phyloP scores from a whole-genome alignment of 305 asterid species.

The Fraxinus albicans region DNA sequence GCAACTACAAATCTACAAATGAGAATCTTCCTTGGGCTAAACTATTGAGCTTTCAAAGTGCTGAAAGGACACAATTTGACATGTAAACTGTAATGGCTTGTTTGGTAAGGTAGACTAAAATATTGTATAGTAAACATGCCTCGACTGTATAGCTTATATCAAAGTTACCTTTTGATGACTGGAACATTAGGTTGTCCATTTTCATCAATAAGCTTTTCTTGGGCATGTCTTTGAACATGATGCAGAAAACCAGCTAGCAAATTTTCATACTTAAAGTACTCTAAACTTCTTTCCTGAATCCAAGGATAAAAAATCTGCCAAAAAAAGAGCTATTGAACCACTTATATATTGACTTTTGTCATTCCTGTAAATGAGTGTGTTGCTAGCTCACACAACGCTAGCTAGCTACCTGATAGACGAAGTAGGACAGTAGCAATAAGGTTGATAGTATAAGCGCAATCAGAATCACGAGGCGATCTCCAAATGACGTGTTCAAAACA shows the following conservation, averaged over 20 bases:
- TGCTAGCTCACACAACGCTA: neutral
- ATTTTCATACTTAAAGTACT: slow-evolving; percentile 48
- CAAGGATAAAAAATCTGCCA: slow-evolving; percentile 42
- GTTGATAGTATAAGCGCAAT: slow-evolving; percentile 38
- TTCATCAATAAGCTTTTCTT: slow-evolving; percentile 48
- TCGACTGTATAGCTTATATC: neutral
- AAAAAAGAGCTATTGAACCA: neutral
- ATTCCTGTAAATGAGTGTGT: neutral
- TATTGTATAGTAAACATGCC: neutral
- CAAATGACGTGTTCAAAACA: slow-evolving; percentile 16
- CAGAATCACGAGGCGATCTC: slow-evolving; percentile 29
- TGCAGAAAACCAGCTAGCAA: slow-evolving; percentile 46
- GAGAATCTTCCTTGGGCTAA: neutral
- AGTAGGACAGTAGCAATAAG: slow-evolving; percentile 38
- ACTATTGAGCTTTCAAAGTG: neutral
- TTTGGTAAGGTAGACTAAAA: neutral
- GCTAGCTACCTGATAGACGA: slow-evolving; percentile 40
- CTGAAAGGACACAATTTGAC: neutral
- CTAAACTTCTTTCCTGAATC: slow-evolving; percentile 55
- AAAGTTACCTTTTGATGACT: slow-evolving; percentile 41
- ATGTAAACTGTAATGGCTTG: neutral
- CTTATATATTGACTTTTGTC: neutral
- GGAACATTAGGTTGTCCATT: slow-evolving; percentile 45
- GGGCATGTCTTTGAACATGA: slow-evolving; percentile 47
- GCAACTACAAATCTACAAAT: slow-evolving; percentile 1